Base-by-base conservation (phyloP, 371 early-diverging fungal genomes). In the Mortierella sp. region DNA sequence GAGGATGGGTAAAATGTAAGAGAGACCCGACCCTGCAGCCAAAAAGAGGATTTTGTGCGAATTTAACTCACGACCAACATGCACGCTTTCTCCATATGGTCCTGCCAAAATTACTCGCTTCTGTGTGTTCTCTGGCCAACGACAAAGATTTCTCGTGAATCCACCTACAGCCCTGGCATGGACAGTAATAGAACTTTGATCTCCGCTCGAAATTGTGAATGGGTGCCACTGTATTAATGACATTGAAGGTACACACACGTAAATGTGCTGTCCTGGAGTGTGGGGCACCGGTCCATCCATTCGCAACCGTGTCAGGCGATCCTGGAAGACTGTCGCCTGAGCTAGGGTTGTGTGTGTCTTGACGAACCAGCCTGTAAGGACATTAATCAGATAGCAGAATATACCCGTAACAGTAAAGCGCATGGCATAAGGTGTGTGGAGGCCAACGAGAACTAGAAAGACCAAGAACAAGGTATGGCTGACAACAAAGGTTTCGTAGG, bases 181-280 rank as follows among this genome's bases (percentile, higher is more conserved):
- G 5, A 89, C 70, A 7, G 87, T 86, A 28, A 65, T 58, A 8
- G 63, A 65, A n/a, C 70, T 72, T 15, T 73, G 63, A 17, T 66
- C 61, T 0, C 67, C 61, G 37, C 79, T 86, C 9, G 89, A 86
- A 43, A 90, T 87, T 9, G 90, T 90, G 47, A 90, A 90, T 0
- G 90, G 90, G 59, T 90, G 90, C 90, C 90, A 90, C 63, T 90
- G 83, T 51, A 88, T 85, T 17, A 76, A 53, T 0, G 90, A 90
- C 7, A 90, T 76, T 28, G 82, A 71, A 12, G 90, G 90, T 0
- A 90, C 83, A 58, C 86, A 86, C n/a, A 90, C 66, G 42, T 85
- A 86, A 7, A 90, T 73, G 62, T 87, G 84, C 35, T 90, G 89
- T 6, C 90, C 90, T n/a, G 88, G 84, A 3, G 56, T 32, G 74